Conservation (phyloP, 2,329 filamentous ascomycete species). For the Diaporthe sp. region DNA sequence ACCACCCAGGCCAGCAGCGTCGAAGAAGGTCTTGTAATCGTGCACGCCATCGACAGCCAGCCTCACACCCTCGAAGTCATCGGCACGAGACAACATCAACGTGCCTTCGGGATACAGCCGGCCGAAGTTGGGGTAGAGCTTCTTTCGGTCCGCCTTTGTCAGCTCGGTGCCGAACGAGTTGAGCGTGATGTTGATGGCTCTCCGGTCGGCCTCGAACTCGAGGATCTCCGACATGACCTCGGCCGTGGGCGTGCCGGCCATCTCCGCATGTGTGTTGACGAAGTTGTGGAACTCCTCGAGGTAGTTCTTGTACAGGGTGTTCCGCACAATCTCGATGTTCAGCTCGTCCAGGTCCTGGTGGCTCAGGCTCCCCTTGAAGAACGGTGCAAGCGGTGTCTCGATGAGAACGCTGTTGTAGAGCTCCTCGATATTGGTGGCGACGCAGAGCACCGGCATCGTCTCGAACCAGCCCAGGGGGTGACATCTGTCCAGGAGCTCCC, state of each 20-base stretch:
- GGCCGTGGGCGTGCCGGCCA: slow-evolving; percentile 88
- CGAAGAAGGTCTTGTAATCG: slow-evolving; percentile 97
- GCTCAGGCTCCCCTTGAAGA: slow-evolving; percentile 97
- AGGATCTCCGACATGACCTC: slow-evolving; percentile 97
- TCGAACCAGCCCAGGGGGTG: slow-evolving; percentile 99
- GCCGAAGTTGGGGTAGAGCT: slow-evolving; percentile 94
- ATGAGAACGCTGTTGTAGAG: slow-evolving; percentile 98
- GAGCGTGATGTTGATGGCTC: slow-evolving; percentile 98
- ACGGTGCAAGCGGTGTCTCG: slow-evolving; percentile 94
- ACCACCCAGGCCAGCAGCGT: slow-evolving; percentile 85
- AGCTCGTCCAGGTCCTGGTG: slow-evolving; percentile 98
- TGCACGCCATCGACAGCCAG: slow-evolving; percentile 92
- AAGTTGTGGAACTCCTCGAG: slow-evolving; percentile 97
- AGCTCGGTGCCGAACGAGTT: slow-evolving; percentile 99
- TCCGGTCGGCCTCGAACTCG: slow-evolving; percentile 95
- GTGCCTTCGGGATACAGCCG: slow-evolving; percentile 94
- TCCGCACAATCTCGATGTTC: slow-evolving; percentile 99
- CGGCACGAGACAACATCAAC: slow-evolving; percentile 92
- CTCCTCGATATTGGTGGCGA: slow-evolving; percentile 98
- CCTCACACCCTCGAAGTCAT: slow-evolving; percentile 93
- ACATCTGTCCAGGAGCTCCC: slow-evolving; percentile 94
- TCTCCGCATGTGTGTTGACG: slow-evolving; percentile 89
- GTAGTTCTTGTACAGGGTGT: slow-evolving; percentile 99
- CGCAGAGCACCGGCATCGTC: slow-evolving; percentile 97
- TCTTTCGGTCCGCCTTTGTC: slow-evolving; percentile 92